Base-by-base conservation (phyloP, 495 filamentous ascomycete genomes). In the Daldinia decipiens region DNA sequence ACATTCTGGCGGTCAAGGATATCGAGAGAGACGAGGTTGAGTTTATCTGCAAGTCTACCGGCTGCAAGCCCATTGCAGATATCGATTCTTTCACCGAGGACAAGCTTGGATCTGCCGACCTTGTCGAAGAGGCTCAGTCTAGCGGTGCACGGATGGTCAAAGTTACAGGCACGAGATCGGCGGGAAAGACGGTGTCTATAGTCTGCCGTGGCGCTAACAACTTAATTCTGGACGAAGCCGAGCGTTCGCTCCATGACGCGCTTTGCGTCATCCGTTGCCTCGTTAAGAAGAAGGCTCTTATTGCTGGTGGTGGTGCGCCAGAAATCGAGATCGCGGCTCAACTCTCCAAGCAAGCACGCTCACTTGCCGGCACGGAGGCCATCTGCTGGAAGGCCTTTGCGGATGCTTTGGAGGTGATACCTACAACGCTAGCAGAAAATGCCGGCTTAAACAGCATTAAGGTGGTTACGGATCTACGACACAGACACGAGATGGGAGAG, bases 301-400 rank as follows among this genome's bases (percentile, higher is more conserved):
- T 99, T 68, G 95, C 95, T 21, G 95, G 95, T 80, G 95, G 95
- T 72, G 95, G 95, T 74, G 95, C 95, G 8, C 93, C 95, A 11
- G 95, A 99, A 79, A 94, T 98, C 65, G 92, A 98, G 80, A 93
- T 98, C 67, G 92, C 95, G 11, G 89, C 95, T 40, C 82, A 89
- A 50, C 86, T 99, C 15, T 86, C 89, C 59, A 90, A 90, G 81
- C 90, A 92, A 74, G 88, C 94, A n/a, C 90, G 93, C 72, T 87
- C 87, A 50, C 86, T 97, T 34, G 89, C 87, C 0, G 96, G 96
- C 58, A 98, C 95, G 19, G 95, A 99, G 77, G 88, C 93, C 32
- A 97, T 99, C 75, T 99, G 95, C 86, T 99, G 92, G 91, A 97
- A 97, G 79, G 95, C 94, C 9, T 99, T 99, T 71, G 95, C 95